phyloP scores from a whole-genome alignment of 108 stramenopile genomes.

The Pseudonitzschia delicatissima region DNA sequence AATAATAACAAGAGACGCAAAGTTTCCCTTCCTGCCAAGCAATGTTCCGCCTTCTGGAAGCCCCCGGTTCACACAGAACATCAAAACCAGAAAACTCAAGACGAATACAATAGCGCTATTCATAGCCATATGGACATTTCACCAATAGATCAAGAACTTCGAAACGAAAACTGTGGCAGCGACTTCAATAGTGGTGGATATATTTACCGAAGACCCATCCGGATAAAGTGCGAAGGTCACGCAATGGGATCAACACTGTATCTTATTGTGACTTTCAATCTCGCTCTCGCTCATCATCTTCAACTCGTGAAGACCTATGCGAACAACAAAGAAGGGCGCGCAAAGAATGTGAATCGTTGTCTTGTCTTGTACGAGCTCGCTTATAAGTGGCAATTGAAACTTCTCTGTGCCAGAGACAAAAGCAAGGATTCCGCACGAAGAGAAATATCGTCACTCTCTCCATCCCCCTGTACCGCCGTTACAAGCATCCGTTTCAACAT shows the following conservation, averaged over 20 bases:
- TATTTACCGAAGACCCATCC: conserved; percentile 23
- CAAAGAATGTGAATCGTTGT: no score
- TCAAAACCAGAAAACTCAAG: not conserved
- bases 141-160: not conserved
- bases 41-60: not conserved
- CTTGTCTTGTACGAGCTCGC: conserved; percentile 23
- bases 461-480: not conserved
- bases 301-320: no score
- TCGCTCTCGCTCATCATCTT: conserved; percentile 8
- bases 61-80: not conserved
- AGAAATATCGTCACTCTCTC: not conserved
- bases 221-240: conserved; percentile 5
- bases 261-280: conserved; percentile 17
- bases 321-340: no score
- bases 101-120: not conserved
- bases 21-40: not conserved
- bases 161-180: not conserved
- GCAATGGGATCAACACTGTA: conserved; percentile 19
- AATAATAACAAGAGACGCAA: not conserved
- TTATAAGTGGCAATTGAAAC: conserved; percentile 23
- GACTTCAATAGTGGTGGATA: not conserved
- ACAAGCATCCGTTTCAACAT: conserved; percentile 26
- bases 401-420: not conserved
- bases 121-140: not conserved
- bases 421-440: not conserved